phyloP scores from a whole-genome alignment of 345 rosid species.

The Chamaenerion angustifolium region DNA sequence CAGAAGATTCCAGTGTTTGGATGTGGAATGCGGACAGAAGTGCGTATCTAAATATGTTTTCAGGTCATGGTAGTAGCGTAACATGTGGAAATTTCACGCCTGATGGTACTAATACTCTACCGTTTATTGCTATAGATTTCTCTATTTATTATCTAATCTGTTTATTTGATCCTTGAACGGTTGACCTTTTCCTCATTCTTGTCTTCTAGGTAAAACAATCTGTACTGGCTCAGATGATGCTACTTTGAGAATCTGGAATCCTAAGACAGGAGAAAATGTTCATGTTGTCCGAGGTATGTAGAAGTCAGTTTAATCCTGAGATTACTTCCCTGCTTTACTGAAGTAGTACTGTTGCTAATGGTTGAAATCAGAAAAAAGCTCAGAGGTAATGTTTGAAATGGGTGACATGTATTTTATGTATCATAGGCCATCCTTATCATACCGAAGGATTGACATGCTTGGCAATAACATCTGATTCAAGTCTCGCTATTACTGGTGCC shows the following conservation, averaged over 20 bases:
- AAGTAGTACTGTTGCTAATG: too few relatives aligned
- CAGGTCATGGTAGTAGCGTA: constrained; percentile 61
- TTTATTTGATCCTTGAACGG: neutral
- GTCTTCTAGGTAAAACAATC: constrained; percentile 54
- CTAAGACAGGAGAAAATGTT: constrained; percentile 57
- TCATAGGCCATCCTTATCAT: too few relatives aligned
- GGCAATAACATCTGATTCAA: constrained; percentile 65
- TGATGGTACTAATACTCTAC: constrained; percentile 39
- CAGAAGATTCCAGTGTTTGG: constrained; percentile 67
- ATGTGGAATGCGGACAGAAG: constrained; percentile 96
- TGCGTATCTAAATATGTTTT: constrained; percentile 51
- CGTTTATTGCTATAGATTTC: neutral
- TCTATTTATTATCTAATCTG: neutral
- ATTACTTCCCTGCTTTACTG: neutral
- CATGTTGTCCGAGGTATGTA: constrained; percentile 57
- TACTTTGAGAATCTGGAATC: constrained; percentile 80
- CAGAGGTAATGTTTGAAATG: too few relatives aligned
- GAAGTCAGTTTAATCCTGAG: neutral
- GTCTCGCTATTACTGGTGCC: constrained; percentile 71
- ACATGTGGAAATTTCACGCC: constrained; percentile 94
- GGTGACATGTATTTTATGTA: too few relatives aligned
- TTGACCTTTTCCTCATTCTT: neutral
- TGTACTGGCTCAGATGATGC: constrained; percentile 94
- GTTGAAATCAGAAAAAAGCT: too few relatives aligned
- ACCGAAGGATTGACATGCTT: constrained; percentile 64